Conservation (phyloP, 2,329 filamentous ascomycete species). For the Claviceps humidiphila region DNA sequence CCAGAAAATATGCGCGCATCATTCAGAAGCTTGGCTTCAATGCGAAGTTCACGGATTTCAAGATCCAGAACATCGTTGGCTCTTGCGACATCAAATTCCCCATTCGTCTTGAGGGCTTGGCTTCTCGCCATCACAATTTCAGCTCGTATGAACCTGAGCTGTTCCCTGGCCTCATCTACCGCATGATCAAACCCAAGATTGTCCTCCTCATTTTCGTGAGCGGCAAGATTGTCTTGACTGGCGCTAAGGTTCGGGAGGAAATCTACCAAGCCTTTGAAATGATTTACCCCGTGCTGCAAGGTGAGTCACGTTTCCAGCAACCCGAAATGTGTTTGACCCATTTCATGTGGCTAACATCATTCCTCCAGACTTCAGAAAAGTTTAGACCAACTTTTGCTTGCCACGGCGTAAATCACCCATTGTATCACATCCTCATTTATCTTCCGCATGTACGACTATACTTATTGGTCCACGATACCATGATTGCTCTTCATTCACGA, state of each 20-base stretch:
- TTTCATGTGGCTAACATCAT: not conserved
- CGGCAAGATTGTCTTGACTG: constrained; percentile 95
- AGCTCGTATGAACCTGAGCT: constrained; percentile 96
- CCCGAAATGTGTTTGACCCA: not conserved
- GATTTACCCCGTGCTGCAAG: constrained; percentile 91
- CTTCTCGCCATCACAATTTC: constrained; percentile 97
- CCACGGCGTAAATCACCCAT: constrained; percentile 4
- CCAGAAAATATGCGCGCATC: constrained; percentile 94
- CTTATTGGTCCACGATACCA: constrained; percentile 32
- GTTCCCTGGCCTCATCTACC: constrained; percentile 98
- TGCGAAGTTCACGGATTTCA: constrained; percentile 98
- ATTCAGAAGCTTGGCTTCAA: constrained; percentile 99
- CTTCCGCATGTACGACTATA: constrained; percentile 27
- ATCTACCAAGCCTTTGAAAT: constrained; percentile 95
- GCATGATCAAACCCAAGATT: constrained; percentile 99
- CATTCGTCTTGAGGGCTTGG: constrained; percentile 89
- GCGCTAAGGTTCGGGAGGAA: constrained; percentile 94
- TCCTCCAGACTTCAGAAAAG: constrained; percentile 41
- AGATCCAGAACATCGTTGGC: constrained; percentile 99
- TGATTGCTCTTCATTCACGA: constrained; percentile 23
- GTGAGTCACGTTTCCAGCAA: constrained; percentile 30
- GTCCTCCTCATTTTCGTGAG: constrained; percentile 95
- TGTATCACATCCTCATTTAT: constrained; percentile 11
- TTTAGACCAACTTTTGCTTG: constrained; percentile 22
- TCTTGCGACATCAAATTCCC: constrained; percentile 99